These are phyloP conservation scores for Scedosporium dehoogii DNA, from an alignment of 2,329 filamentous ascomycete genomes.

Conservation along the genomic window DNA sequence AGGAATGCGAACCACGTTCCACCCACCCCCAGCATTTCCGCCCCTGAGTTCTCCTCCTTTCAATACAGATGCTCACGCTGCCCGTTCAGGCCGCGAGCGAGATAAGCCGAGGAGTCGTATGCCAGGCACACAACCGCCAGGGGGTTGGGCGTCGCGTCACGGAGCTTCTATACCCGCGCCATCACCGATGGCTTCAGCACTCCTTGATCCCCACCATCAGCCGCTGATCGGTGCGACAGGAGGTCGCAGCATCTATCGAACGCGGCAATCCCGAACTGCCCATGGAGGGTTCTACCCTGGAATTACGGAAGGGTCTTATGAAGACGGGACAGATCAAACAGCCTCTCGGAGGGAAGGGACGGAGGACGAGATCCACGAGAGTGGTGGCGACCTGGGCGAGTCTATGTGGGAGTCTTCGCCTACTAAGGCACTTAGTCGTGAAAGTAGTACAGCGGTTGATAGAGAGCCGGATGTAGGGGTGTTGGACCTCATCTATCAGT, in stretches of 20 bases:
- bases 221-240: slow-evolving; percentile 41
- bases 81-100: slow-evolving; percentile 13
- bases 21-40: slow-evolving; percentile 67
- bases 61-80: slow-evolving; percentile 44
- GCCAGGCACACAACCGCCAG: slow-evolving; percentile 7
- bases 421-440: slow-evolving; percentile 37
- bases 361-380: too few relatives aligned
- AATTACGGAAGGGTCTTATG: slow-evolving; percentile 46
- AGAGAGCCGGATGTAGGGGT: slow-evolving; percentile 44
- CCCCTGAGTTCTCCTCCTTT: slow-evolving; percentile 55
- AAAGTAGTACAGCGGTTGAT: slow-evolving; percentile 36
- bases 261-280: slow-evolving; percentile 32
- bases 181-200: slow-evolving; percentile 61
- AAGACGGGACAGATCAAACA: slow-evolving; percentile 29
- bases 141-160: slow-evolving; percentile 28
- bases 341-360: slow-evolving; percentile 34
- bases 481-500: slow-evolving; percentile 47
- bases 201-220: slow-evolving; percentile 69
- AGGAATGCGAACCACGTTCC: slow-evolving; percentile 46
- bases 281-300: slow-evolving; percentile 34
- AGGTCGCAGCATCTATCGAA: slow-evolving; percentile 34
- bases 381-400: slow-evolving; percentile 37
- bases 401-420: slow-evolving; percentile 52
- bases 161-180: slow-evolving; percentile 36
- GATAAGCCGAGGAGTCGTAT: slow-evolving; percentile 8